phyloP scores from a whole-genome alignment of 2,329 filamentous ascomycete species.

The Ophiocordyceps robertsii region DNA sequence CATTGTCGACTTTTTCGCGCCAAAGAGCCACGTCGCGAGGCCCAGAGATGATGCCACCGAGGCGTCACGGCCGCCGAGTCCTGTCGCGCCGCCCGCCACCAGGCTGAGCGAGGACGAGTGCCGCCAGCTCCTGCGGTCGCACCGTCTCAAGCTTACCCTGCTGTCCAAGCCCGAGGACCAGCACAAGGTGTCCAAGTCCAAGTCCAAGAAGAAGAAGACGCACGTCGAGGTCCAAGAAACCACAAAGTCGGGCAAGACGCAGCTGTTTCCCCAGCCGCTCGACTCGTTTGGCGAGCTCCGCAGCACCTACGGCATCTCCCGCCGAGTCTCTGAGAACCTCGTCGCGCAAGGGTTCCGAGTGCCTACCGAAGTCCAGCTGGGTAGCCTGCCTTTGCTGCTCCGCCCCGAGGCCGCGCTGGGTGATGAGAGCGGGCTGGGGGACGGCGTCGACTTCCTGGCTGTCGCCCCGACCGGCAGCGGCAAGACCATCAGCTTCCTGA shows the following conservation, averaged over 20 bases:
- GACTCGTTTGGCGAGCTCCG: slow-evolving; percentile 62
- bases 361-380: slow-evolving; percentile 91
- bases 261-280: slow-evolving; percentile 69
- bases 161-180: slow-evolving; percentile 39
- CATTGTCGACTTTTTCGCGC: slow-evolving; percentile 47
- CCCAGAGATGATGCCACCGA: slow-evolving; percentile 15
- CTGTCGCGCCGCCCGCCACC: slow-evolving; percentile 12
- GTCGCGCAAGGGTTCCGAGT: slow-evolving; percentile 70
- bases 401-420: slow-evolving; percentile 36
- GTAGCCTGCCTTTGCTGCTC: slow-evolving; percentile 66
- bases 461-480: slow-evolving; percentile 93
- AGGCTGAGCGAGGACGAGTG: slow-evolving; percentile 55
- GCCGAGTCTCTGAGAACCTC: slow-evolving; percentile 64
- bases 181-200: slow-evolving; percentile 38
- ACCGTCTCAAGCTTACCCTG: slow-evolving; percentile 74
- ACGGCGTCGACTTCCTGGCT: slow-evolving; percentile 61
- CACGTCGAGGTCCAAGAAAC: slow-evolving; percentile 19
- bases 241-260: slow-evolving; percentile 40
- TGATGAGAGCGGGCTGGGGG: slow-evolving; percentile 19
- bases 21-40: slow-evolving; percentile 22
- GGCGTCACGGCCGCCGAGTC: slow-evolving; percentile 14
- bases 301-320: slow-evolving; percentile 58
- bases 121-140: slow-evolving; percentile 59
- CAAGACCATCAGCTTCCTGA: slow-evolving; percentile 87
- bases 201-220: slow-evolving; percentile 37